These are phyloP conservation scores for Ajuga reptans DNA, from an alignment of 305 asterid species.

Conservation along the genomic window DNA sequence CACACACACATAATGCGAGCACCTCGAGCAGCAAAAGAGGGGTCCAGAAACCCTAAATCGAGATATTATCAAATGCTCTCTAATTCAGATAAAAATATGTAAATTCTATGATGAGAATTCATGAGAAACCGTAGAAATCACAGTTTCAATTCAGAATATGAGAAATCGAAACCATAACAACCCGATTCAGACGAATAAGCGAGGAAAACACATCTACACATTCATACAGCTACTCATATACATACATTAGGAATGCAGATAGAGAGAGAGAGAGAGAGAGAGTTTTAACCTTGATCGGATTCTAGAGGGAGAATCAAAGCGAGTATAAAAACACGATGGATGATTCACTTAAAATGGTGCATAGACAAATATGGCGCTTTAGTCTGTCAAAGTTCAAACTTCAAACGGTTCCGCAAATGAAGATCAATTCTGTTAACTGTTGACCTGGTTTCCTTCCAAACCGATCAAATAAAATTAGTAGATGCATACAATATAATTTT, in stretches of 20 bases:
- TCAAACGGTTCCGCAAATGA: no score
- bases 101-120: not conserved
- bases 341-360: not conserved
- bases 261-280: constrained; percentile 4
- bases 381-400: no score
- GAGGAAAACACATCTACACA: not conserved
- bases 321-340: not conserved
- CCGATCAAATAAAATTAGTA: no score
- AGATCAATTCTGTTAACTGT: no score
- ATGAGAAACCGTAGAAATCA: not conserved
- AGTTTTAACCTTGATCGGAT: not conserved
- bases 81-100: not conserved
- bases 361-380: no score
- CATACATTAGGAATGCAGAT: not conserved
- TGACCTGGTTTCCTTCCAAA: no score
- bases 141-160: not conserved
- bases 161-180: not conserved
- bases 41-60: not conserved
- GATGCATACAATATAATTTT: no score
- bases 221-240: not conserved
- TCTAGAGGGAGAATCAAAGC: constrained; percentile 4
- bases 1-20: not conserved
- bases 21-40: not conserved
- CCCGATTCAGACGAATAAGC: not conserved
- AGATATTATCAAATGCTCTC: not conserved